phyloP scores from a whole-genome alignment of 2,329 filamentous ascomycete species.

The Calonectria crousiana region DNA sequence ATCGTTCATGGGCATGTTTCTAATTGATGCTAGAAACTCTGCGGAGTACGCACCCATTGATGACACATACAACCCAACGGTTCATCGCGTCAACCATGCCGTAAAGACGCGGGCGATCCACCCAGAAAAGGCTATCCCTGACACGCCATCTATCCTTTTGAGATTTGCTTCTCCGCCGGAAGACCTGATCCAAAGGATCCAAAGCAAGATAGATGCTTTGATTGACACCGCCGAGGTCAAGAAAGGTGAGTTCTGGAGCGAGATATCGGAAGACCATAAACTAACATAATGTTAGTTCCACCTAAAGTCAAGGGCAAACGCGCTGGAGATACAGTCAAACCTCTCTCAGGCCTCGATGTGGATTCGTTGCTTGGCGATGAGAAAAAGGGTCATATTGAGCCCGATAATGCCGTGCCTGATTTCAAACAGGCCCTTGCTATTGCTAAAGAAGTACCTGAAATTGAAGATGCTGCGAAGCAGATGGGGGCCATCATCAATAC shows the following conservation, averaged over 20 bases:
- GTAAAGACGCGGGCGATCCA: constrained; percentile 86
- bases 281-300: constrained; percentile 68
- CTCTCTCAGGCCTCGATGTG: constrained; percentile 90
- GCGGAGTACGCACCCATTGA: constrained; percentile 82
- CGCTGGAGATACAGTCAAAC: constrained; percentile 78
- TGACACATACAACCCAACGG: constrained; percentile 83
- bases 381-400: constrained; percentile 58
- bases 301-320: constrained; percentile 82
- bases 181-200: constrained; percentile 71
- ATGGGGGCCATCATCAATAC: constrained; percentile 78
- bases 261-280: not conserved
- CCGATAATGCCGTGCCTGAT: constrained; percentile 86
- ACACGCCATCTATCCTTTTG: constrained; percentile 73
- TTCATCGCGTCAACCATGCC: constrained; percentile 91
- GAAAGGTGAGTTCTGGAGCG: constrained; percentile 67
- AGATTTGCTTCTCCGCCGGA: constrained; percentile 80
- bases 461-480: constrained; percentile 78
- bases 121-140: constrained; percentile 72
- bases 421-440: constrained; percentile 84
- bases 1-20: not conserved
- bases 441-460: constrained; percentile 69
- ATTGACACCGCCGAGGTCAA: constrained; percentile 83
- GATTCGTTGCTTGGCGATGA: constrained; percentile 79
- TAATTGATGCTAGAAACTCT: constrained; percentile 50
- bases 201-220: constrained; percentile 71